phyloP scores from a whole-genome alignment of 164 flowering plant genomes.

The Liriodendron chinense region DNA sequence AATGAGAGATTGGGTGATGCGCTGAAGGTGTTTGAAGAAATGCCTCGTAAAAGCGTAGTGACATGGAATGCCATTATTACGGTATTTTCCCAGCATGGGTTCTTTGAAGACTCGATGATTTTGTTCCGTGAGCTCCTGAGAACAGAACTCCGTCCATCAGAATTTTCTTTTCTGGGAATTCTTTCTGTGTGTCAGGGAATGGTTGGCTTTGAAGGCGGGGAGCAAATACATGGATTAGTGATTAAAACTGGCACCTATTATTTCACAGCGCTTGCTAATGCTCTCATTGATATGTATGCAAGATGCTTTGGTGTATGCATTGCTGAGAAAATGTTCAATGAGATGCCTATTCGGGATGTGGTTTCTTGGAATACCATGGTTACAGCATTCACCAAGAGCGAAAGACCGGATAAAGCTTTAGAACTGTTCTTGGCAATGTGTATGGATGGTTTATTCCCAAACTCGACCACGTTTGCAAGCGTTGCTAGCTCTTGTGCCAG shows the following conservation, averaged over 20 bases:
- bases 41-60: slow-evolving; percentile 59
- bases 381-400: slow-evolving; percentile 38
- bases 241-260: slow-evolving; percentile 29
- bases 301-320: slow-evolving; percentile 26
- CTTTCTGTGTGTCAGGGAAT: slow-evolving; percentile 36
- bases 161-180: slow-evolving; percentile 49
- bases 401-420: slow-evolving; percentile 41
- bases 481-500: slow-evolving; percentile 48
- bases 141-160: slow-evolving; percentile 28
- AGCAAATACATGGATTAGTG: slow-evolving; percentile 15
- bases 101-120: slow-evolving; percentile 33
- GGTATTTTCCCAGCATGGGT: slow-evolving; percentile 42
- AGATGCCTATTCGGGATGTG: slow-evolving; percentile 33
- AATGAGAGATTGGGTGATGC: slow-evolving; percentile 43
- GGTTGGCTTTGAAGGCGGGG: background rate
- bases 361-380: slow-evolving; percentile 78
- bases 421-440: slow-evolving; percentile 40
- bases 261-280: slow-evolving; percentile 40
- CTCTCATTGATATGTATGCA: slow-evolving; percentile 57
- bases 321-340: slow-evolving; percentile 51
- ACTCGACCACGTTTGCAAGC: slow-evolving; percentile 47
- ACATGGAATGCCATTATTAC: slow-evolving; percentile 67
- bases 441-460: slow-evolving; percentile 35
- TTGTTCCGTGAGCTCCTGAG: slow-evolving; percentile 55
- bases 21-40: slow-evolving; percentile 49